These are phyloP conservation scores for Beauveria varroae DNA, from an alignment of 2,329 filamentous ascomycete genomes.

Conservation along the genomic window DNA sequence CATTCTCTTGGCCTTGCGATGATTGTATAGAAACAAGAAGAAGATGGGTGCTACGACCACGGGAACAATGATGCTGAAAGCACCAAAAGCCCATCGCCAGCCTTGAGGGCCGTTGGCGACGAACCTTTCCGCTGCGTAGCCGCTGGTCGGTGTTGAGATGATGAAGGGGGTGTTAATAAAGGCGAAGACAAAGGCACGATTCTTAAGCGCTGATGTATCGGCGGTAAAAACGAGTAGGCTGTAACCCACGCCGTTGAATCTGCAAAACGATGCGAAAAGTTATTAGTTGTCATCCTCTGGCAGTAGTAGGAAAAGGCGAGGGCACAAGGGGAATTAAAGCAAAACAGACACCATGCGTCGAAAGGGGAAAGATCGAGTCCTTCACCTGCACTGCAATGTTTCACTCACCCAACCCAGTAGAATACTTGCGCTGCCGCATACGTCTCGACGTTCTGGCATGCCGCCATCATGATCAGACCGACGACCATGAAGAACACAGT, in stretches of 20 bases:
- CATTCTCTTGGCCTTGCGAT: constrained; percentile 7
- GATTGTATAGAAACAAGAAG: constrained; percentile 13
- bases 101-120: constrained; percentile 13
- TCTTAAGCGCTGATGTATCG: constrained; percentile 53
- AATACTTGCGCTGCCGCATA: constrained; percentile 53
- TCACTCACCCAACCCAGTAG: constrained; percentile 43
- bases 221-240: constrained; percentile 54
- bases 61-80: constrained; percentile 50
- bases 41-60: constrained; percentile 16
- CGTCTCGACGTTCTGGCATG: constrained; percentile 32
- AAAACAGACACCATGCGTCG: no score
- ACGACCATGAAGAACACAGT: constrained; percentile 39
- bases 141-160: constrained; percentile 26
- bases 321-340: background rate
- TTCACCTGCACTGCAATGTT: constrained; percentile 20
- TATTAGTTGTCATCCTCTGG: background rate
- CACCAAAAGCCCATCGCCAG: constrained; percentile 37
- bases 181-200: constrained; percentile 48
- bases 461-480: constrained; percentile 53
- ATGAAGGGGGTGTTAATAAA: constrained; percentile 47
- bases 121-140: constrained; percentile 17
- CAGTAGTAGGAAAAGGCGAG: no score
- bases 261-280: constrained; percentile 16
- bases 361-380: no score
- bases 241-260: constrained; percentile 46